A percentile compares a stretch with the other conserved stretches of the same genome.
These are phyloP conservation scores for Penicillium sp. DNA, from an alignment of 2,329 filamentous ascomycete genomes.

Conservation along the genomic window DNA sequence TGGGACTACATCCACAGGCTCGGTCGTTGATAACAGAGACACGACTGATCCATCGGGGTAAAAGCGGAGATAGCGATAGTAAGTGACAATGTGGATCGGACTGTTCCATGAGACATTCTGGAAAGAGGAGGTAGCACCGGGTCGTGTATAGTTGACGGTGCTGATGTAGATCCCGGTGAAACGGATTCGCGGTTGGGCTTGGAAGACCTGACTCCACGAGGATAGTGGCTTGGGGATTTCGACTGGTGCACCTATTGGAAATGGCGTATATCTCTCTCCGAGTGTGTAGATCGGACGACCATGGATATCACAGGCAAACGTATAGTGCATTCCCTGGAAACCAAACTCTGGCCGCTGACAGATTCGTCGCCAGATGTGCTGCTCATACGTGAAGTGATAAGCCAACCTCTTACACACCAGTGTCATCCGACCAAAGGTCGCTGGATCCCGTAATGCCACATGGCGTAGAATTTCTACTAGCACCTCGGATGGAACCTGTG, in stretches of 20 bases:
- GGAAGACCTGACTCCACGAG: constrained; percentile 66
- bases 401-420: constrained; percentile 83
- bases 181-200: constrained; percentile 72
- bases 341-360: constrained; percentile 67
- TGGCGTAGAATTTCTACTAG: constrained; percentile 70
- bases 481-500: constrained; percentile 74
- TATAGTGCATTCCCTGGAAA: constrained; percentile 76
- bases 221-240: constrained; percentile 39
- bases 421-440: constrained; percentile 66
- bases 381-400: constrained; percentile 76
- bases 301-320: constrained; percentile 58
- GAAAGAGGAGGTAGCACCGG: constrained; percentile 63
- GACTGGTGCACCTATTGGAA: constrained; percentile 25
- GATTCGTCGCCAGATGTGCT: constrained; percentile 76
- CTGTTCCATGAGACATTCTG: constrained; percentile 69
- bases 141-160: constrained; percentile 88
- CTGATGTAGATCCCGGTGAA: constrained; percentile 96
- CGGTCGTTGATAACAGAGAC: constrained; percentile 70
- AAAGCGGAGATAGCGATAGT: constrained; percentile 94
- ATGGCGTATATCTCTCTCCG: constrained; percentile 32
- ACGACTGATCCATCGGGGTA: constrained; percentile 83
- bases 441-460: constrained; percentile 69
- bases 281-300: constrained; percentile 41
- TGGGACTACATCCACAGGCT: constrained; percentile 82
- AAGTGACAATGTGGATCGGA: constrained; percentile 92